Base-by-base conservation (phyloP, 306 rosid genomes). In the Begonia peltatifolia region DNA sequence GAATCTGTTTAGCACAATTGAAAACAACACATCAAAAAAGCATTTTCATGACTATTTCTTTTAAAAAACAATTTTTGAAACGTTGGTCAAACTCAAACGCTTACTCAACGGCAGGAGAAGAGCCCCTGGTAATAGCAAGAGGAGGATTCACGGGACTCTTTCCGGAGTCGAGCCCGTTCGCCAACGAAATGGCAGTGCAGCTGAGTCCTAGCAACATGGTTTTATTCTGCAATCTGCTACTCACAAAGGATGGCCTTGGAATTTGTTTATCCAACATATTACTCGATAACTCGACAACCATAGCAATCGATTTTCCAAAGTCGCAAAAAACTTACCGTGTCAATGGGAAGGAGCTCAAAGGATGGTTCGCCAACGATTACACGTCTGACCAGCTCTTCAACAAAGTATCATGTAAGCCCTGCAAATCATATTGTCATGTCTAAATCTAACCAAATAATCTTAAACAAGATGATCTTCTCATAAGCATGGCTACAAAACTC, bases 101-200 rank as follows among this genome's bases (percentile, higher is more conserved):
- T 30, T 5, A 30, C 38, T 25, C 38, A 30, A 49, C 12, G 65
- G 62, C 76, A 90, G 99, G 96, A 15, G 43, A 75, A 42, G 65
- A 47, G 62, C 96, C 99, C 0, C 35, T 70, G 9, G 86, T 90
- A 3, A 46, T 90, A 57, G 81, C 94, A n/a, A 74, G 94, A 2
- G 99, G 99, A 0, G 99, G 99, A 46, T 64, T 75, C 50, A 53
- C 93, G 0, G 99, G 99, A 18, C 67, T 83, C 10, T 83, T 79
- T 54, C 99, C 99, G 12, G 99, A 90, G 71, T 76, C 79, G 18
- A 30, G 71, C 14, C n/a, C 25, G 0, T 41, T 23, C 6, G 93
- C 88, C 16, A 62, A 69, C 56, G 12, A 14, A 8, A 9, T 71
- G 42, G 58, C 84, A 17, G 8, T 16, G 42, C 46, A 49, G 9